Percentiles rank a stretch among this genome's conserved stretches.
phyloP scores from a whole-genome alignment of 805 yeast species.

The Hanseniaspora vineae region DNA sequence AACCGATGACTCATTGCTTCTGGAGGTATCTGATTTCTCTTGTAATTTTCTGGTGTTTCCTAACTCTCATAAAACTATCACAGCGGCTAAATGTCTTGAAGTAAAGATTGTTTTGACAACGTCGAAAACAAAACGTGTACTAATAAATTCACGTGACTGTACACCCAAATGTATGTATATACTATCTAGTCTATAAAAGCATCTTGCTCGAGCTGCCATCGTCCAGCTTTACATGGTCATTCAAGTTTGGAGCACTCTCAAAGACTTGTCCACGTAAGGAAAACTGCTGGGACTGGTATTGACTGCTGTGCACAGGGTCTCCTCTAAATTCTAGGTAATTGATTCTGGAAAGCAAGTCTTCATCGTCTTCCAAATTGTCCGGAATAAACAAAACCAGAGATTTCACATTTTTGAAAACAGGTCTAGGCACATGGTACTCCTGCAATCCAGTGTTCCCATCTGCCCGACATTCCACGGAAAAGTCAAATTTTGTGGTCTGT shows the following conservation, averaged over 20 bases:
- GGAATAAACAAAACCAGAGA: constrained; percentile 57
- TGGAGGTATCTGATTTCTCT: not conserved
- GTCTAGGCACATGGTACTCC: constrained; percentile 73
- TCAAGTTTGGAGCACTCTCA: constrained; percentile 88
- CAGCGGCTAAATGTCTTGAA: too few species aligned
- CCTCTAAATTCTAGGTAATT: constrained; percentile 76
- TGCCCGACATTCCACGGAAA: constrained; percentile 48
- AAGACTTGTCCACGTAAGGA: constrained; percentile 24
- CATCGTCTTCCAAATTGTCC: constrained; percentile 50
- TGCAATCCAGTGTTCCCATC: constrained; percentile 28
- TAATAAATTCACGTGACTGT: too few species aligned
- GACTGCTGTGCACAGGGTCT: constrained; percentile 38
- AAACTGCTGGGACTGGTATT: constrained; percentile 24
- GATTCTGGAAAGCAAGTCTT: constrained; percentile 43
- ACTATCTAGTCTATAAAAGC: not conserved
- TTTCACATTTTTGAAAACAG: constrained; percentile 55
- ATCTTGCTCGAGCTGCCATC: not conserved
- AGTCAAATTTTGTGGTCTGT: constrained; percentile 34
- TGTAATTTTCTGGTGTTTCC: not conserved
- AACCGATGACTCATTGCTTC: not conserved
- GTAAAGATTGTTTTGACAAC: too few species aligned
- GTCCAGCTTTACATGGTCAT: constrained; percentile 52
- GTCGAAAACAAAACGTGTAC: too few species aligned
- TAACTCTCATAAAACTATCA: too few species aligned
- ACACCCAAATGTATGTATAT: too few species aligned